Evolutionary conservation across 306 rosid species (phyloP), one percentile per base, ranked within the genome.

Genomic region (Glycine soja): DNA sequence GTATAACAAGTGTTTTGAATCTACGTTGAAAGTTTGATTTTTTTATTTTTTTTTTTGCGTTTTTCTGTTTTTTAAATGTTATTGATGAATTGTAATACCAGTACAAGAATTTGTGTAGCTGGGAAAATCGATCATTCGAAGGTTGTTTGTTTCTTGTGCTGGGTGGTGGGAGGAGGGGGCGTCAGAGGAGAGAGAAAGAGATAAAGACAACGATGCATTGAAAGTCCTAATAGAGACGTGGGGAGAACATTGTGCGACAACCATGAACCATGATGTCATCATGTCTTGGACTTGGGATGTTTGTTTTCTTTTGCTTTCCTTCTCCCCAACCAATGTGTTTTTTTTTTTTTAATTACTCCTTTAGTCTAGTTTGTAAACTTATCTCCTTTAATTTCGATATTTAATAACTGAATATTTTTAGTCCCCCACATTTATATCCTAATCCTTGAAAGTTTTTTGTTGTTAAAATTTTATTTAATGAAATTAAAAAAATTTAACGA

Each of bases 141-240:
- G 62, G 85, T 79, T 80, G 40, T 36, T 36, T 36, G 40, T 67
- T 64, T 47, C 57, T 67, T 43, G 74, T 64, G 73, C 77, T 83
- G 72, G 58, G 63, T 56, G 2, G 63, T 65, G 83, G 40, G 40
- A 4, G 87, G 45, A 53, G 59, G 72, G 61, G 84, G 92, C 75
- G 77, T 54, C 72, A 61, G 84, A 69, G 84, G 85, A 83, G 88
- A 84, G 87, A 88, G 89, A 85, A 64, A 84, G 87, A 88, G 40
- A 36, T 88, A 85, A 64, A 70, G 79, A 82, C 67, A 71, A 74
- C 52, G 70, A 66, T 50, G 78, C 76, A 81, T 75, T 62, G 72
- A 80, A 80, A 34, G 59, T 62, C 61, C 72, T 68, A 76, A 79
- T 70, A 65, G 81, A 78, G 87, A 84, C 80, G 86, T 84, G 90